A percentile compares a stretch with the other conserved stretches of the same genome.
phyloP scores from a whole-genome alignment of 1,284 basidiomycete genomes.

The Sporisorium graminicola region DNA sequence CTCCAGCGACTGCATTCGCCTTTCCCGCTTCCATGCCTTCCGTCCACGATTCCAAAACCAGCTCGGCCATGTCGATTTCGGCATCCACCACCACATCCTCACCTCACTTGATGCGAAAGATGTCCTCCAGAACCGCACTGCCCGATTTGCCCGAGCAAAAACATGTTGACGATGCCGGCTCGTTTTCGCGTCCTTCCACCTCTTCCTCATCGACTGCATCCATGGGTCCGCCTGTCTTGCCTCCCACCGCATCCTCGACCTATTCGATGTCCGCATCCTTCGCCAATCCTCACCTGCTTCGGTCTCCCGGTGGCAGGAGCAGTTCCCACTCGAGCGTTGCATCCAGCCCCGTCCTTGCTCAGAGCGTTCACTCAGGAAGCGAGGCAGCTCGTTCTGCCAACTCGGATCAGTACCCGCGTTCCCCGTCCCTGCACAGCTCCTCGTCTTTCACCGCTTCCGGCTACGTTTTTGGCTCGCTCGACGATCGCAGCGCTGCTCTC shows the following conservation, averaged over 20 bases:
- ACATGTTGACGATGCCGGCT: slow-evolving; percentile 15
- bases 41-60: slow-evolving; percentile 12
- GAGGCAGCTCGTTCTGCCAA: slow-evolving; percentile 8
- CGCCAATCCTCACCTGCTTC: background rate
- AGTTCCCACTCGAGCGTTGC: slow-evolving; percentile 23
- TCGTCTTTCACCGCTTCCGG: slow-evolving; percentile 18
- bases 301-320: slow-evolving; percentile 11
- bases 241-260: slow-evolving; percentile 19
- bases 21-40: slow-evolving; percentile 19
- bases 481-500: slow-evolving; percentile 7
- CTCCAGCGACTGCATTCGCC: slow-evolving; percentile 9
- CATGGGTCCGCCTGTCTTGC: slow-evolving; percentile 16
- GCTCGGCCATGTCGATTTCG: background rate
- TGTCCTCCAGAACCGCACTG: slow-evolving; percentile 18
- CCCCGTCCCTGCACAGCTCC: slow-evolving; percentile 30
- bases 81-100: background rate
- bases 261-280: slow-evolving; percentile 14
- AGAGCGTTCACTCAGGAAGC: slow-evolving; percentile 3
- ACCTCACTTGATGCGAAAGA: slow-evolving; percentile 24
- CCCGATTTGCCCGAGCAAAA: slow-evolving; percentile 40
- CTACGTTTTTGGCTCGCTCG: slow-evolving; percentile 11
- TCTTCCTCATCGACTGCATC: slow-evolving; percentile 13
- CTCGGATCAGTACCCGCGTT: slow-evolving; percentile 30
- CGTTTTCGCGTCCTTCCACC: slow-evolving; percentile 22
- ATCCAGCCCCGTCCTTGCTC: slow-evolving; percentile 23